phyloP scores from a whole-genome alignment of 1,284 basidiomycete species.

The Malassezia sp. region DNA sequence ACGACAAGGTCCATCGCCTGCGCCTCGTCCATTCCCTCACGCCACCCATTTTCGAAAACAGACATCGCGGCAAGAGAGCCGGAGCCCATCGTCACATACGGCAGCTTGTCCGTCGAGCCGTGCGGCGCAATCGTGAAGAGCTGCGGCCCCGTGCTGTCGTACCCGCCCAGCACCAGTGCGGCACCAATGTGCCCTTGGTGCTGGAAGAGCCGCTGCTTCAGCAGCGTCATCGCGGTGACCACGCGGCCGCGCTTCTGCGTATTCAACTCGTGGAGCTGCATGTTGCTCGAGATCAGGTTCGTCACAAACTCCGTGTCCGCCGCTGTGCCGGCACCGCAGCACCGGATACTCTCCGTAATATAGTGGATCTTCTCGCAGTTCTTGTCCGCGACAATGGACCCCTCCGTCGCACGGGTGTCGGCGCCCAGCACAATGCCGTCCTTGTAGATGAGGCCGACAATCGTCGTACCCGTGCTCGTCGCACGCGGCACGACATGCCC shows the following conservation, averaged over 20 bases:
- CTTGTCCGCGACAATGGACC: constrained; percentile 94
- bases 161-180: constrained; percentile 90
- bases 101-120: constrained; percentile 94
- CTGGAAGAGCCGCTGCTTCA: constrained; percentile 75
- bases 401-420: constrained; percentile 89
- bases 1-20: constrained; percentile 76
- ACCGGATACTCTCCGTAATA: constrained; percentile 58
- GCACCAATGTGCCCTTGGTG: constrained; percentile 91
- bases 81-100: constrained; percentile 97
- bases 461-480: constrained; percentile 76
- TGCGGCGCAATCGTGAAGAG: constrained; percentile 94
- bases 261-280: constrained; percentile 44
- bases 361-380: constrained; percentile 99
- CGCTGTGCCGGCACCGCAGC: constrained; percentile 96
- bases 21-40: constrained; percentile 67
- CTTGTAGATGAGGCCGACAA: constrained; percentile 76
- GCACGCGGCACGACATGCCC: constrained; percentile 54
- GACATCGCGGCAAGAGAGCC: constrained; percentile 96
- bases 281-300: constrained; percentile 39
- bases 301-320: constrained; percentile 85
- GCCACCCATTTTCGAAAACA: constrained; percentile 83
- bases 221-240: constrained; percentile 95
- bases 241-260: constrained; percentile 55
- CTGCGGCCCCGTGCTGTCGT: constrained; percentile 81
- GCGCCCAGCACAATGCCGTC: constrained; percentile 91